These are phyloP conservation scores for Coemansia guatemalensis DNA, from an alignment of 192 early-diverging fungal species.

Conservation along the genomic window DNA sequence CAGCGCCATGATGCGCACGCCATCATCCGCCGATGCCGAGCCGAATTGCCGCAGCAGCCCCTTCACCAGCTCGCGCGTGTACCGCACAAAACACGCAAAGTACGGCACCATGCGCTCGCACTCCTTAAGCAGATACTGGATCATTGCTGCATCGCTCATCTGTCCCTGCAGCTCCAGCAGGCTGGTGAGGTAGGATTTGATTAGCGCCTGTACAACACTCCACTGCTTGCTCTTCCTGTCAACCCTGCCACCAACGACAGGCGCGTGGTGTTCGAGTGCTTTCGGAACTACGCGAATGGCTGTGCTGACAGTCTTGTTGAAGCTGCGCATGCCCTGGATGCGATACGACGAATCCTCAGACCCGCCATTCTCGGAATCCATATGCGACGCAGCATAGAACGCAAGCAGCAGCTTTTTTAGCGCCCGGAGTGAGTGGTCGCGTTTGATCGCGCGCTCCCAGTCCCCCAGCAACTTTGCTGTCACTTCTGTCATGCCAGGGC, in stretches of 20 bases:
- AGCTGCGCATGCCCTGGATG: conserved; percentile 67
- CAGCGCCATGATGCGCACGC: conserved; percentile 79
- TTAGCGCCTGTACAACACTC: conserved; percentile 68
- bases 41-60: conserved; percentile 57
- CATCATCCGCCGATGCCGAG: conserved; percentile 59
- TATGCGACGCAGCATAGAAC: conserved; percentile 76
- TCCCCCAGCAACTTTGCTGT: conserved; percentile 71
- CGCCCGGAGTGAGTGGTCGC: conserved; percentile 65
- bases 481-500: conserved; percentile 49
- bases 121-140: conserved; percentile 81
- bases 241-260: conserved; percentile 37
- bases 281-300: conserved; percentile 68
- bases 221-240: conserved; percentile 59
- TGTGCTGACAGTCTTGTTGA: conserved; percentile 79
- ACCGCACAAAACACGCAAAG: conserved; percentile 78
- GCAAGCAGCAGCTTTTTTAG: conserved; percentile 78
- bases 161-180: conserved; percentile 73
- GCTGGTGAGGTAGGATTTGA: conserved; percentile 81
- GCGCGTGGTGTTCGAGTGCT: conserved; percentile 71
- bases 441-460: conserved; percentile 67
- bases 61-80: conserved; percentile 77
- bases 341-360: conserved; percentile 60
- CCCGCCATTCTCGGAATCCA: conserved; percentile 67
- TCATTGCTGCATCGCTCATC: conserved; percentile 82
- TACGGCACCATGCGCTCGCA: conserved; percentile 73